Evolutionary conservation across 371 early-diverging fungal genomes (phyloP), one percentile per base, ranked within the genome.

Genomic region (Saksenaea oblongispora): DNA sequence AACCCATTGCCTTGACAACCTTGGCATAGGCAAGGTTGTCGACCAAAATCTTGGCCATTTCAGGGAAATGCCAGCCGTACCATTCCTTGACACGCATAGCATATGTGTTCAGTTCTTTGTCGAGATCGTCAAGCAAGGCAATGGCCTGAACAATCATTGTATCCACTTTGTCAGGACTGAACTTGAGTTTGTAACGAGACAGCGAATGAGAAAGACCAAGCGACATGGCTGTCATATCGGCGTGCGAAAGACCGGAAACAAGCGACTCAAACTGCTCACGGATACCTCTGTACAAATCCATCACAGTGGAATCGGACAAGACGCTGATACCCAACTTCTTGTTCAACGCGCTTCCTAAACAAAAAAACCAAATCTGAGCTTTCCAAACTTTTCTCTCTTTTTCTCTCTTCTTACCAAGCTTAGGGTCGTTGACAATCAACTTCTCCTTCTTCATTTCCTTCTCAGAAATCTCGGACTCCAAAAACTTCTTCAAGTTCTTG

Each of bases 51-150:
- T 84, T 85, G 73, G 84, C 85, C 82, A 96, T 87, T 81, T 95
- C 95, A 41, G 95, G 95, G 87, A 96, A 95, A 70, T 96, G 95
- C 89, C 93, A 90, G 44, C 94, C 91, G 65, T 94, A 95, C 95
- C 95, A 95, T 79, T 95, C 96, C 85, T 90, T 94, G 69, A 95
- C 89, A 74, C 97, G 91, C 99, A 98, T 98, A n/a, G 92, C 88
- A 74, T 96, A 96, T 14, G 94, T 93, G 86, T 98, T 98, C 69
- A 97, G 88, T 81, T 97, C 97, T 82, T 94, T 95, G 82, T 96
- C 97, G 56, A 96, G 84, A 72, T 97, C 95, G 68, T 96, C 96
- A 65, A 97, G 79, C 44, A 98, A 84, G 64, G 86, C 88, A 74
- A 98, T 94, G 14, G 96, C 95, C 85, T 98, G 96, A 42, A 97